phyloP scores from a whole-genome alignment of 495 filamentous ascomycete genomes.

The Penicillium arizonense region DNA sequence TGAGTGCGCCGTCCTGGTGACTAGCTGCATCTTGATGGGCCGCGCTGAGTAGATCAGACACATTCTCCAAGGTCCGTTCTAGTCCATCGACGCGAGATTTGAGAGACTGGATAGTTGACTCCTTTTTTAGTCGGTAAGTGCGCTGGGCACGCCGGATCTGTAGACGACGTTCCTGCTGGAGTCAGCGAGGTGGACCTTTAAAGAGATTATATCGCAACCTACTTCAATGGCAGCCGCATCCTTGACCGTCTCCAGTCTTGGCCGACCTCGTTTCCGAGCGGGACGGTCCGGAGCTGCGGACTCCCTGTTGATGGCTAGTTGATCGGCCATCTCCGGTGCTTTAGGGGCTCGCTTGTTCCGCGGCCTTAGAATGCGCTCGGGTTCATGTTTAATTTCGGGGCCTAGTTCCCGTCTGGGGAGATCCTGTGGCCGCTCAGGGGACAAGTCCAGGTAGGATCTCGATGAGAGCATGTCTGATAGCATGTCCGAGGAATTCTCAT shows the following conservation, averaged over 20 bases:
- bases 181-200: background rate
- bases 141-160: slow-evolving; percentile 86
- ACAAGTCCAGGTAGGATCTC: slow-evolving; percentile 20
- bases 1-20: background rate
- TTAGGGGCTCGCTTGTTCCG: background rate
- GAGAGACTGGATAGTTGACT: slow-evolving; percentile 71
- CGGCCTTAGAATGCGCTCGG: slow-evolving; percentile 9
- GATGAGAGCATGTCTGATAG: slow-evolving; percentile 10
- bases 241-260: slow-evolving; percentile 19
- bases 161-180: slow-evolving; percentile 57
- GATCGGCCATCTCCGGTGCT: slow-evolving; percentile 16
- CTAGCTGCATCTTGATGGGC: background rate
- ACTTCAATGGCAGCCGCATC: slow-evolving; percentile 28
- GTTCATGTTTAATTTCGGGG: slow-evolving; percentile 1
- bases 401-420: background rate
- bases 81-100: slow-evolving; percentile 67
- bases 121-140: slow-evolving; percentile 82
- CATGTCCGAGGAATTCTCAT: background rate
- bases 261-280: slow-evolving; percentile 26
- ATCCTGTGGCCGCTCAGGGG: slow-evolving; percentile 6
- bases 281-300: slow-evolving; percentile 12
- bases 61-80: slow-evolving; percentile 63
- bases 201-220: background rate
- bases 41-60: slow-evolving; percentile 61
- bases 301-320: background rate